phyloP scores from a whole-genome alignment of 345 rosid genomes.

The Nasturtium officinale region DNA sequence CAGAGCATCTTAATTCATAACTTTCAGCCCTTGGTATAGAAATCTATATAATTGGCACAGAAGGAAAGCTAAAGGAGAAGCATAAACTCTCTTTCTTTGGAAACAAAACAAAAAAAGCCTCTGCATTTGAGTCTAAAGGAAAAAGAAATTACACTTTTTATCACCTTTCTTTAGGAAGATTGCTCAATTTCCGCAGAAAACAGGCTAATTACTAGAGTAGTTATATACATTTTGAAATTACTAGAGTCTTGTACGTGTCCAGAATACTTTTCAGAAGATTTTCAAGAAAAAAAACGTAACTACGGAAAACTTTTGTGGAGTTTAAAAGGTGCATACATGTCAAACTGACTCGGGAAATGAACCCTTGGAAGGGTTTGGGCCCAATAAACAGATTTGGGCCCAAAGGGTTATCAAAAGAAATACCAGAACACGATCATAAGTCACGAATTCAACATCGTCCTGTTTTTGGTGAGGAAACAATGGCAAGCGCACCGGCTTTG shows the following conservation, averaged over 20 bases:
- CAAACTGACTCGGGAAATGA: neutral
- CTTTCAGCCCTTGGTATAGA: neutral
- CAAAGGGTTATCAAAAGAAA: neutral
- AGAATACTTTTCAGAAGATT: neutral
- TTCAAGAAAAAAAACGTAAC: neutral
- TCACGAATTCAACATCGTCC: neutral
- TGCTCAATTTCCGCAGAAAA: neutral
- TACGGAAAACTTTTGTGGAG: neutral
- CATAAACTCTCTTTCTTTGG: constrained; percentile 17
- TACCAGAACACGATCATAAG: neutral
- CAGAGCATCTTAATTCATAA: constrained; percentile 14
- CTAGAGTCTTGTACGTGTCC: neutral
- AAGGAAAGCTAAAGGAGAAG: constrained; percentile 13
- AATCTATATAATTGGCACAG: neutral
- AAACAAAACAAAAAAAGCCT: neutral
- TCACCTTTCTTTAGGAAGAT: neutral
- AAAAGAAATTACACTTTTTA: neutral
- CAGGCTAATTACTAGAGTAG: neutral
- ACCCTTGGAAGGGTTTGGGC: neutral
- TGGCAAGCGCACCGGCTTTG: neutral
- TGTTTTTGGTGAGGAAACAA: neutral
- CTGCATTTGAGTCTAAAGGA: neutral
- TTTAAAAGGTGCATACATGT: neutral
- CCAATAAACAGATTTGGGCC: neutral
- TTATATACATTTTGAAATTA: neutral